Conservation (phyloP, 495 filamentous ascomycete genomes). For the Penicillium desertorum region DNA sequence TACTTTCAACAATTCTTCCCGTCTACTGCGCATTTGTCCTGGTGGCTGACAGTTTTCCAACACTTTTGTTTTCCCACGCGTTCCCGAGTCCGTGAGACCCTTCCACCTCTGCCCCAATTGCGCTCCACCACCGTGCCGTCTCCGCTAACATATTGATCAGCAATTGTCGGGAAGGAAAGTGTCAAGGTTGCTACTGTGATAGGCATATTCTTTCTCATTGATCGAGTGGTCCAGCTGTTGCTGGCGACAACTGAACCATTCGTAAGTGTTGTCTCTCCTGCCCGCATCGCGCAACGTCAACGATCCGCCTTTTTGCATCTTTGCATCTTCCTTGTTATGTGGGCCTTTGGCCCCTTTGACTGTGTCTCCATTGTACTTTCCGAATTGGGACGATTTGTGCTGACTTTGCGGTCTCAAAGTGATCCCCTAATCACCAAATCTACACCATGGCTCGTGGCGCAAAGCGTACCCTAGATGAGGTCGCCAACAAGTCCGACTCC, state of each 20-base stretch:
- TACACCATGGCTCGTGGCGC: constrained; percentile 46
- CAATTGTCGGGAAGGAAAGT: constrained; percentile 22
- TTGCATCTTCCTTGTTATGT: not conserved
- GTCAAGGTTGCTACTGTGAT: not conserved
- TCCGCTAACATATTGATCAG: constrained; percentile 20
- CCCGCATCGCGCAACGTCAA: constrained; percentile 11
- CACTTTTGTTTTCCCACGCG: constrained; percentile 23
- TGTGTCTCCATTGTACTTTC: not conserved
- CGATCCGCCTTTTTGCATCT: not conserved
- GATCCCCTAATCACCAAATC: constrained; percentile 12
- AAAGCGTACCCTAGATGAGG: constrained; percentile 72
- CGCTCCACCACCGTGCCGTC: constrained; percentile 28
- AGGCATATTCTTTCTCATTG: not conserved
- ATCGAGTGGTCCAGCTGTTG: constrained; percentile 13
- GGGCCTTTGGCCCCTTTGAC: not conserved
- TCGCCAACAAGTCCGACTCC: constrained; percentile 81
- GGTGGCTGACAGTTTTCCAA: not conserved
- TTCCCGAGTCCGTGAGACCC: constrained; percentile 25
- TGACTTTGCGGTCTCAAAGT: constrained; percentile 19
- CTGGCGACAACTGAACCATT: constrained; percentile 14
- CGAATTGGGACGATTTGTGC: not conserved
- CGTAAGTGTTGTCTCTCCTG: constrained; percentile 11
- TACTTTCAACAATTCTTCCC: constrained; percentile 13
- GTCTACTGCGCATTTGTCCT: not conserved
- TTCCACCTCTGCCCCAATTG: constrained; percentile 21